Conservation (phyloP, 2,329 filamentous ascomycete species). For the Neoascochyta sp. region DNA sequence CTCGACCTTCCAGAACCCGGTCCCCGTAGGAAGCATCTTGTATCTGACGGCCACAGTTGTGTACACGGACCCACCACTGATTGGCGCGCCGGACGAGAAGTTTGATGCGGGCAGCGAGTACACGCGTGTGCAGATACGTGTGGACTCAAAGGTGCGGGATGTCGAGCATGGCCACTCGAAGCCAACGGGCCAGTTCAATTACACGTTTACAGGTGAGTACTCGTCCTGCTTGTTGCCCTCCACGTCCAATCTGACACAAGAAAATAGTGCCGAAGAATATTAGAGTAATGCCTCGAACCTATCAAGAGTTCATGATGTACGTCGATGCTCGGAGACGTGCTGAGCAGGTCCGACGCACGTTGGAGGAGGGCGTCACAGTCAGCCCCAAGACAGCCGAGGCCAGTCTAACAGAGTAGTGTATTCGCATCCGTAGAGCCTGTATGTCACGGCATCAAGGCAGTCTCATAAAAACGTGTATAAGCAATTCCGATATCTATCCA, state of each 20-base stretch:
- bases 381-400: conserved; percentile 31
- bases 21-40: conserved; percentile 69
- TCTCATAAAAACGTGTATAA: too few species aligned
- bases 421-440: too few species aligned
- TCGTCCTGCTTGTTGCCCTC: too few species aligned
- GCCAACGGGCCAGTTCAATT: conserved; percentile 71
- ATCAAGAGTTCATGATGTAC: conserved; percentile 63
- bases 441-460: too few species aligned
- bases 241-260: too few species aligned
- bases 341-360: conserved; percentile 44
- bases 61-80: conserved; percentile 63
- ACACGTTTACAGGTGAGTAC: conserved; percentile 54
- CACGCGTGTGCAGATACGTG: conserved; percentile 65
- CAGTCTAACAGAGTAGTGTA: conserved; percentile 37
- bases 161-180: conserved; percentile 66
- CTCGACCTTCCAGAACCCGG: conserved; percentile 70
- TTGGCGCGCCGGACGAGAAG: conserved; percentile 37
- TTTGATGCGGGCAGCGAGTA: conserved; percentile 41
- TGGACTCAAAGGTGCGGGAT: conserved; percentile 68
- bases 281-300: conserved; percentile 62
- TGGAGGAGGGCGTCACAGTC: conserved; percentile 27
- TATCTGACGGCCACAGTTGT: conserved; percentile 70
- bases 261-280: conserved; percentile 58
- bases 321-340: conserved; percentile 58
- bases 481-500: too few species aligned